Conservation (phyloP, 2,329 filamentous ascomycete genomes). For the Fusarium chuoi region DNA sequence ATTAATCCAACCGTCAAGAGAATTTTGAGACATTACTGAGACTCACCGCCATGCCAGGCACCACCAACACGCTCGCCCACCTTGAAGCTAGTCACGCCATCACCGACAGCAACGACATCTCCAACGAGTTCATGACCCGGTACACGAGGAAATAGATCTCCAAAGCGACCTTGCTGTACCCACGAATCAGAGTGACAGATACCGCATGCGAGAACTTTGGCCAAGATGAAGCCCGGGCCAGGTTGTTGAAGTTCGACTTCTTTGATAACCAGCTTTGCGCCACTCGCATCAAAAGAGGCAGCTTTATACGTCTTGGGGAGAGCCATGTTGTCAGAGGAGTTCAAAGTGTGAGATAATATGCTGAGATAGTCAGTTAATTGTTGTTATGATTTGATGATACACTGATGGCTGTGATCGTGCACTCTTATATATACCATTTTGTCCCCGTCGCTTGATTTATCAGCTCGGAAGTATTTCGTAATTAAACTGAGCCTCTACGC, state of each 20-base stretch:
- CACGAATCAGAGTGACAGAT: conserved; percentile 73
- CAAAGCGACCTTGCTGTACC: conserved; percentile 60
- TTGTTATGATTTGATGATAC: not conserved
- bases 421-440: not conserved
- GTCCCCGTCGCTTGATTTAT: not conserved
- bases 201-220: conserved; percentile 77
- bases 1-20: not conserved
- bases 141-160: conserved; percentile 66
- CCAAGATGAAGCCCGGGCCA: conserved; percentile 66
- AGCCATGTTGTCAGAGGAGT: conserved; percentile 34
- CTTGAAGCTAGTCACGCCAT: conserved; percentile 65
- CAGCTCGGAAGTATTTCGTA: fast-evolving
- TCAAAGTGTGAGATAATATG: not conserved
- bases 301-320: conserved; percentile 75
- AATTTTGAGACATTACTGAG: fast-evolving
- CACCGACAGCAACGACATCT: conserved; percentile 69
- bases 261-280: conserved; percentile 64
- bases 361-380: not conserved
- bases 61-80: conserved; percentile 73
- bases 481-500: fast-evolving
- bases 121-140: conserved; percentile 80
- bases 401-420: fast-evolving
- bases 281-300: conserved; percentile 65
- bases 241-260: conserved; percentile 68
- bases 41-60: conserved; percentile 47